A percentile compares a stretch with the other conserved stretches of the same genome.
These are phyloP conservation scores for Phoma sp. DNA, from an alignment of 2,329 filamentous ascomycete species.

Conservation along the genomic window DNA sequence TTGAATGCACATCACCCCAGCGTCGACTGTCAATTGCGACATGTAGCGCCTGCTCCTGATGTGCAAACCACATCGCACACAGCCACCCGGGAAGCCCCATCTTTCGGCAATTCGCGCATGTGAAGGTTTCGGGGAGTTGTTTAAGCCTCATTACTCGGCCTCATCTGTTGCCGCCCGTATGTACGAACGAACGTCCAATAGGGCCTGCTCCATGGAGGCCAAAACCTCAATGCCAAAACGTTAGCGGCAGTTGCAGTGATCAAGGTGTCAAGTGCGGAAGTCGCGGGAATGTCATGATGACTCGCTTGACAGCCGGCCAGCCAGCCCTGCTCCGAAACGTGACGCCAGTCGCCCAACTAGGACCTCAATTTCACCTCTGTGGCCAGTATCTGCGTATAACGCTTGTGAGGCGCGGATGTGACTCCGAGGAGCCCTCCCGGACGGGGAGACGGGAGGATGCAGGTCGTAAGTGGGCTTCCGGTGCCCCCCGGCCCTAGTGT, in stretches of 20 bases:
- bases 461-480: constrained; percentile 4
- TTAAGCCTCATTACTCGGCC: background rate
- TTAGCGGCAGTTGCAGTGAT: constrained; percentile 9
- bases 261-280: constrained; percentile 5
- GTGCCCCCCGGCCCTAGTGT: background rate
- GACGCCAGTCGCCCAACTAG: constrained; percentile 10
- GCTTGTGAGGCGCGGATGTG: constrained; percentile 6
- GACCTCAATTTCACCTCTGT: constrained; percentile 9
- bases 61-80: background rate
- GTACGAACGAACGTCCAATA: background rate
- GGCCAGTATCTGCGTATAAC: constrained; percentile 4
- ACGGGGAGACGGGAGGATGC: constrained; percentile 15
- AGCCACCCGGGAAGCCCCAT: background rate
- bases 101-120: background rate
- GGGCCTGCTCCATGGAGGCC: constrained; percentile 3
- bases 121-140: background rate
- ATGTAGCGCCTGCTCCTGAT: background rate
- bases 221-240: constrained; percentile 8
- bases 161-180: background rate
- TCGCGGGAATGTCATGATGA: constrained; percentile 9
- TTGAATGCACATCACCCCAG: constrained; percentile 4
- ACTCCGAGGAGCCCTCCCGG: background rate
- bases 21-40: background rate
- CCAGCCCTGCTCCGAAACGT: constrained; percentile 2
- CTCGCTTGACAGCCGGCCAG: constrained; percentile 3